Evolutionary conservation across 805 yeast genomes (phyloP).

Genomic region (Yamadazyma kitorensis): DNA sequence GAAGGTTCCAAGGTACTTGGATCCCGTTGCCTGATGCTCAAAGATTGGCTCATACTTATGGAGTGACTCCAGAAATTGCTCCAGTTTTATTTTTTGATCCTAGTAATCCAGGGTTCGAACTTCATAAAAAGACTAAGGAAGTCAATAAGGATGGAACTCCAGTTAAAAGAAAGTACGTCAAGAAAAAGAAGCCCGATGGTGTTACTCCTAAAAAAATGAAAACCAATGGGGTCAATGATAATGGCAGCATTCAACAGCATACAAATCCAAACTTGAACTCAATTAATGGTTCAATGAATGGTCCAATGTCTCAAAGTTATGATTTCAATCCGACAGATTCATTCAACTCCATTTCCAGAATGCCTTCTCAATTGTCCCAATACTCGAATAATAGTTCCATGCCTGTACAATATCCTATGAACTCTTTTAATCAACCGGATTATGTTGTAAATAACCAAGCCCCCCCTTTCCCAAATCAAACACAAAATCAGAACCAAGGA

Average conservation of each 20-base stretch:
- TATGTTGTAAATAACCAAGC: slow-evolving; percentile 1
- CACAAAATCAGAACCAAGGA: not conserved
- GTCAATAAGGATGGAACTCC: slow-evolving; percentile 40
- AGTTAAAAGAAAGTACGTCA: slow-evolving; percentile 41
- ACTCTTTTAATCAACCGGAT: slow-evolving; percentile 9
- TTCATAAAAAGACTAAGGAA: slow-evolving; percentile 34
- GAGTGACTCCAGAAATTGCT: slow-evolving; percentile 36
- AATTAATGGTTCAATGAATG: too few species aligned
- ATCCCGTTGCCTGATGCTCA: slow-evolving; percentile 78
- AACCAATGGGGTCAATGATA: slow-evolving; percentile 7
- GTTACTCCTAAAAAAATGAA: slow-evolving; percentile 43
- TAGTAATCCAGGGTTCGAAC: slow-evolving; percentile 32
- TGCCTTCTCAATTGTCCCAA: slow-evolving; percentile 10
- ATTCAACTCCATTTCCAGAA: slow-evolving; percentile 10
- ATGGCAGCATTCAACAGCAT: slow-evolving; percentile 3
- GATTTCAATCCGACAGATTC: slow-evolving; percentile 14
- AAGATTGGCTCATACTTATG: slow-evolving; percentile 38
- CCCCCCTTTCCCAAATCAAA: slow-evolving; percentile 1
- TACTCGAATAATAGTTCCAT: slow-evolving; percentile 4
- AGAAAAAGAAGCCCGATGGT: slow-evolving; percentile 65
- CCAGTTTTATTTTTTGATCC: slow-evolving; percentile 41
- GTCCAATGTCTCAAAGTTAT: slow-evolving; percentile 9
- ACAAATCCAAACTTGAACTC: slow-evolving; percentile 1
- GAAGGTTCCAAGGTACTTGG: slow-evolving; percentile 97
- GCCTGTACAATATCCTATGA: slow-evolving; percentile 9